Evolutionary conservation across 208 protist species (phyloP).

Genomic region (Strigomonas culicis): DNA sequence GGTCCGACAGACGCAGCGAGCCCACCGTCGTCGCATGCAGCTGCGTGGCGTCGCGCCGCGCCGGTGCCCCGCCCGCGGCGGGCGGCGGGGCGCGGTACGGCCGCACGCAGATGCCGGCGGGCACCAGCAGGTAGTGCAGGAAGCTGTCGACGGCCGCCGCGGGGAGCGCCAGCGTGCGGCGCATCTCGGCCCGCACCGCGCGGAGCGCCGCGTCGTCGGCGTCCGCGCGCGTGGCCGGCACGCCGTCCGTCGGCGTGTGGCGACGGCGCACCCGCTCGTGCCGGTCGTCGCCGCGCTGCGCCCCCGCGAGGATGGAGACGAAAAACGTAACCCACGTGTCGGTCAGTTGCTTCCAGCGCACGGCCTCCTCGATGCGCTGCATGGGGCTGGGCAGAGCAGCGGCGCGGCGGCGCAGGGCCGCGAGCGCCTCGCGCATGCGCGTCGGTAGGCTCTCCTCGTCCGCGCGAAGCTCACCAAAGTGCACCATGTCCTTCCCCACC

Average conservation of each 20-base stretch:
- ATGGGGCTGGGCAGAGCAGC: neutral
- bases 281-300: no score
- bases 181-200: neutral
- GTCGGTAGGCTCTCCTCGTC: neutral
- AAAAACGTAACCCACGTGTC: neutral
- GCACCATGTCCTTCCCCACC: neutral
- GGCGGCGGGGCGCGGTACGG: neutral
- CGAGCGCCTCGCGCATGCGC: neutral
- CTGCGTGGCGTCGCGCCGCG: neutral
- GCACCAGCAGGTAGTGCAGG: slow-evolving; percentile 6
- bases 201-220: neutral
- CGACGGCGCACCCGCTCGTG: no score
- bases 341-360: neutral
- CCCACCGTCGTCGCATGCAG: neutral
- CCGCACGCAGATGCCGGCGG: slow-evolving; percentile 2
- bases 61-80: neutral
- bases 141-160: neutral
- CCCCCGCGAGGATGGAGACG: neutral
- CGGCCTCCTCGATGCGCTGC: neutral
- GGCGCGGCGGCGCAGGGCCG: neutral
- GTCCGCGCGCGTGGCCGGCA: neutral
- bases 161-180: neutral
- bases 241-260: neutral
- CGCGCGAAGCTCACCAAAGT: neutral
- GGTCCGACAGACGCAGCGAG: neutral